Evolutionary conservation across 1,284 basidiomycete genomes (phyloP).

Genomic region (Fomitopsis pinicola): DNA sequence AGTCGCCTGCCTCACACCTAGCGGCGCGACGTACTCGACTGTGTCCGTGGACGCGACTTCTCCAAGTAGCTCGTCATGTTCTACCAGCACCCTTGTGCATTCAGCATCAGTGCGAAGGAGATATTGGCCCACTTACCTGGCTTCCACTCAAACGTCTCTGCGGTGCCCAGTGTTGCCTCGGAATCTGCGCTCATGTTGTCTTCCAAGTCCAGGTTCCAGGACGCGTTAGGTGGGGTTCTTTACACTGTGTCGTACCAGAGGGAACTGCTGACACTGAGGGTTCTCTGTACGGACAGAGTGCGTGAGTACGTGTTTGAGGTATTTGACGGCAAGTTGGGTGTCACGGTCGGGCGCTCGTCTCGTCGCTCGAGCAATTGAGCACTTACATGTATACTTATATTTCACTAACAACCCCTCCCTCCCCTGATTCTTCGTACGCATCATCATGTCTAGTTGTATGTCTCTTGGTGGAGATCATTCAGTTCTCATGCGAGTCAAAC

Average conservation of each 20-base stretch:
- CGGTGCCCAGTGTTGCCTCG: neutral
- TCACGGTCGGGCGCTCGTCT: no score
- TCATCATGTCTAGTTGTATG: no score
- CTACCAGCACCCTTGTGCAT: constrained; percentile 34
- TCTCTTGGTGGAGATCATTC: neutral
- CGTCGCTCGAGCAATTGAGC: no score
- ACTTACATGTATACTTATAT: no score
- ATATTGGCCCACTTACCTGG: constrained; percentile 16
- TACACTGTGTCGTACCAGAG: neutral
- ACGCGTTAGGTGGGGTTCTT: neutral
- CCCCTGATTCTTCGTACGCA: no score
- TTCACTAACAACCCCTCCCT: no score
- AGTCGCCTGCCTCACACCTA: constrained; percentile 4
- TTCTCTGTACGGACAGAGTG: neutral
- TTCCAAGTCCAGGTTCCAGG: neutral
- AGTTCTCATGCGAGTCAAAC: neutral
- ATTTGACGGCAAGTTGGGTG: no score
- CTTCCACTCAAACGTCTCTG: constrained; percentile 18
- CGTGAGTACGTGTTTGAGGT: neutral
- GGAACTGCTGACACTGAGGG: no score
- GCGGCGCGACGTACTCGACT: constrained; percentile 60
- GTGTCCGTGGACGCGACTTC: constrained; percentile 67
- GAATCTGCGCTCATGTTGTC: neutral
- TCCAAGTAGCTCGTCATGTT: constrained; percentile 59
- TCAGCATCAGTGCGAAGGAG: constrained; percentile 3